phyloP scores from a whole-genome alignment of 805 yeast species.

The Sungouiella thailandica region DNA sequence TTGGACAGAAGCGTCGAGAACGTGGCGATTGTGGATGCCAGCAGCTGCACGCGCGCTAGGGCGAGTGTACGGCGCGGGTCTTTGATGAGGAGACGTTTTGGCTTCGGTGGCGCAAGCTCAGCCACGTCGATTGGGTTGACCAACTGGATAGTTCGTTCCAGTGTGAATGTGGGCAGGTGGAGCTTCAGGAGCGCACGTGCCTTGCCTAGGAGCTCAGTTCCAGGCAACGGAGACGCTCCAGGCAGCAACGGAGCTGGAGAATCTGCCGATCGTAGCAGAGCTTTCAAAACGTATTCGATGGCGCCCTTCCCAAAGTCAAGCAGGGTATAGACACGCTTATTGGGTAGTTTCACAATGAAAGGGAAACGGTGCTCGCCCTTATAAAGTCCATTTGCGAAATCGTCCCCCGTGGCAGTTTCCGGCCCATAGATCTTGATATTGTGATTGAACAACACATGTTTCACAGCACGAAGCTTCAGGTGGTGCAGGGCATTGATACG shows the following conservation, averaged over 20 bases:
- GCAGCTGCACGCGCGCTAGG: conserved; percentile 32
- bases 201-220: conserved; percentile 8
- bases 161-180: conserved; percentile 29
- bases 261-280: conserved; percentile 29
- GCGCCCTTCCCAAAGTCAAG: conserved; percentile 85
- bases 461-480: conserved; percentile 48
- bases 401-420: conserved; percentile 8
- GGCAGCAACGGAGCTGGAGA: conserved; percentile 8
- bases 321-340: conserved; percentile 64
- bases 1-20: conserved; percentile 26
- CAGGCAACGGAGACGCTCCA: conserved; percentile 1
- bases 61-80: conserved; percentile 35
- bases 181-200: conserved; percentile 23
- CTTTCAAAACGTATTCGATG: conserved; percentile 59
- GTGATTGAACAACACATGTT: conserved; percentile 52
- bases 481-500: conserved; percentile 51
- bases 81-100: conserved; percentile 59
- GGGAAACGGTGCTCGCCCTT: conserved; percentile 88
- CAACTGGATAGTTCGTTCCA: conserved; percentile 57
- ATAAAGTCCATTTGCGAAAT: conserved; percentile 46
- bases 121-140: conserved; percentile 74
- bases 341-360: conserved; percentile 77
- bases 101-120: conserved; percentile 58
- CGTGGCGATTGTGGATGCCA: conserved; percentile 30
- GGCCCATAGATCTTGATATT: conserved; percentile 55